A percentile compares a stretch with the other conserved stretches of the same genome.
These are phyloP conservation scores for Thalassiosira sp. DNA, from an alignment of 352 stramenopile genomes.

Conservation along the genomic window DNA sequence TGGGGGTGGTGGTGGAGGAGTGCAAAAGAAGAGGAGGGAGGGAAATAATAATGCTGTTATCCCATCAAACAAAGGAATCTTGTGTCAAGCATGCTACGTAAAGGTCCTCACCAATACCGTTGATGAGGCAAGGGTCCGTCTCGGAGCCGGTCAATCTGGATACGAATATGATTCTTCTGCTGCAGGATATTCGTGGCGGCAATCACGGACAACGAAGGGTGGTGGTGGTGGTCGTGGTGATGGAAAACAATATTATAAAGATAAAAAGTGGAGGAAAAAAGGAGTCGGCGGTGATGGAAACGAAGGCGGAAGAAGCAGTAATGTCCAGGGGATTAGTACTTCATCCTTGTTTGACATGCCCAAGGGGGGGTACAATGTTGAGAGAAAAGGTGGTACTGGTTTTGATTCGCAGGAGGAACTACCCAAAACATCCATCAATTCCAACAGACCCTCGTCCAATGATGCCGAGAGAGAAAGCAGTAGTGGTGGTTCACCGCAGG, in stretches of 20 bases:
- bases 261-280: background rate
- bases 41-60: background rate
- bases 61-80: background rate
- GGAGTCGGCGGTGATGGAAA: background rate
- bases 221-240: no score
- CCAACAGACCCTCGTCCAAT: background rate
- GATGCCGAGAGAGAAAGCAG: no score
- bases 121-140: conserved; percentile 28
- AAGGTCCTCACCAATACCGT: conserved; percentile 11
- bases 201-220: no score
- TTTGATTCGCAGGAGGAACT: no score
- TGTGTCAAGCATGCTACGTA: conserved; percentile 43
- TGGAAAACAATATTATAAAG: conserved; percentile 3
- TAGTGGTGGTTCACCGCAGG: no score
- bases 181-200: no score
- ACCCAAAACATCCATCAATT: background rate
- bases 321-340: conserved; percentile 13
- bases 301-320: background rate
- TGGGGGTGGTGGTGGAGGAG: background rate
- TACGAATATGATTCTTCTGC: background rate
- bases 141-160: background rate
- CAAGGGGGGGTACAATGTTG: background rate
- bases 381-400: no score
- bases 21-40: background rate
- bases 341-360: conserved; percentile 17